phyloP scores from a whole-genome alignment of 257 asterid genomes.

The Henckelia pumila region DNA sequence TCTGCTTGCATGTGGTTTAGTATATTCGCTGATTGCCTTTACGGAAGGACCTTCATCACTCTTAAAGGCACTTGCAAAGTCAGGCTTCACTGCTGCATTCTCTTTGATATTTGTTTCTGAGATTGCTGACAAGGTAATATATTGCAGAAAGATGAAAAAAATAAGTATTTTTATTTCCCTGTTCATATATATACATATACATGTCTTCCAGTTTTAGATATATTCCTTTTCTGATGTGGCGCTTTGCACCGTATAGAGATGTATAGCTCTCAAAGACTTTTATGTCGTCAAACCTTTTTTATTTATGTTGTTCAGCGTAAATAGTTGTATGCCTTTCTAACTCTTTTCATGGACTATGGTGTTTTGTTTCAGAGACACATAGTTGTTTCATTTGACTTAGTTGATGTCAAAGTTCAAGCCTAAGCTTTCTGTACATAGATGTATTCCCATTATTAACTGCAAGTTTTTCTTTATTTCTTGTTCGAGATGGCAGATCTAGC shows the following conservation, averaged over 20 bases:
- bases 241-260: background rate
- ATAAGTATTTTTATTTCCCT: background rate
- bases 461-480: background rate
- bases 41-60: constrained; percentile 64
- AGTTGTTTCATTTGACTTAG: background rate
- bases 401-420: background rate
- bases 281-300: background rate
- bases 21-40: constrained; percentile 55
- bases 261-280: background rate
- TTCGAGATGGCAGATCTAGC: constrained; percentile 10
- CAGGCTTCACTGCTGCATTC: constrained; percentile 96
- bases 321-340: background rate
- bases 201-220: background rate
- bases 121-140: constrained; percentile 89
- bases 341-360: background rate
- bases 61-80: constrained; percentile 72
- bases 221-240: background rate
- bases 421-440: background rate
- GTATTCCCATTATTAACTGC: background rate
- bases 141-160: constrained; percentile 15
- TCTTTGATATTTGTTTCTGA: constrained; percentile 87
- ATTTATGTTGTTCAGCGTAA: too few species aligned
- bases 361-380: background rate
- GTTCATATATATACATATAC: background rate
- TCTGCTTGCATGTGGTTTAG: constrained; percentile 69